Base-by-base conservation (phyloP, 768 basidiomycete genomes). In the Pulveroboletus sp. region DNA sequence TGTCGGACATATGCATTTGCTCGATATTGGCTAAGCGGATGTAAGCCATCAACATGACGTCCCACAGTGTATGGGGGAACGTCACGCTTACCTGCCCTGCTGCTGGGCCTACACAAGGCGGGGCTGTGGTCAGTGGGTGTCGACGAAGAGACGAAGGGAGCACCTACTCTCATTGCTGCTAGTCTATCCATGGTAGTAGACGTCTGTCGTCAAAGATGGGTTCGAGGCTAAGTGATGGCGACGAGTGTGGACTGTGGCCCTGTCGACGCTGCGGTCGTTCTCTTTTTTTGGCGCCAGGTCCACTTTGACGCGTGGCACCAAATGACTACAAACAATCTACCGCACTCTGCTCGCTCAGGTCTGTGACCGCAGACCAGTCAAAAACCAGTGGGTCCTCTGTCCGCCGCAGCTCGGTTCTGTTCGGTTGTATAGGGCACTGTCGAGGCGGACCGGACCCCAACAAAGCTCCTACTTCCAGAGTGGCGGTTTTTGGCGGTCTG, bases 111-210 rank as follows among this genome's bases (percentile, higher is more conserved):
- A 55, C 26, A 49, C 10, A 3, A 18, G 10, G 30, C 3, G 15
- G 28, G 32, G 18, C 24, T 33, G 32, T 8, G 40, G 4, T 63
- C 30, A 65, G 56, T 32, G 9, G 41, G 27, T 13, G 36, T 10
- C n/a, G 8, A 39, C 4, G 2, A 42, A 13, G 21, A 44, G 28
- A 5, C 7, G 0, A 39, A 44, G 9, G 2, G 14, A 26, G 35
- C 3, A 66, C 82, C 51, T 51, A 89, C 88, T 73, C 89, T 81
- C 82, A 88, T 81, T 55, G 86, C 88, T 61, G 89, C 91, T 57
- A 94, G 79, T 77, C 92, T 82, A 74, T 94, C 91, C 80, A 92
- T 83, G 57, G 49, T 58, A 30, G 24, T 42, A 13, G 51, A 65
- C 65, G 92, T 89, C 84, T 90, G 48, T 46, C 14, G 86, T 58